A percentile compares a stretch with the other conserved stretches of the same genome.
Conservation (phyloP, 768 basidiomycete species). For the Suillus hirtellus region DNA sequence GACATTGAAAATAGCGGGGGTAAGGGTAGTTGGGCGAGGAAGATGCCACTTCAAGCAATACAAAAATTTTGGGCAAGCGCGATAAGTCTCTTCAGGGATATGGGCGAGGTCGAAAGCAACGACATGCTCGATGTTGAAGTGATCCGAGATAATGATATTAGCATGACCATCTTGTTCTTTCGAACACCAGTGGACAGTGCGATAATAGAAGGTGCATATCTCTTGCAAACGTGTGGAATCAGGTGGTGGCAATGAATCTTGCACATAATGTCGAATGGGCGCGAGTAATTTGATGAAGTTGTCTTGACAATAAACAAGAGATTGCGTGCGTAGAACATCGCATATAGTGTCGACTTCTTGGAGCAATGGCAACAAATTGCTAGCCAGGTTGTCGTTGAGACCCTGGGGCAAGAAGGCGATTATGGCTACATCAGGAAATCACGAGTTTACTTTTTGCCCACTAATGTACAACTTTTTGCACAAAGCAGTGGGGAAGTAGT, state of each 20-base stretch:
- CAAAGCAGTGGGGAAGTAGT: no score
- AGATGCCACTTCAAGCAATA: neutral
- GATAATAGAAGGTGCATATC: neutral
- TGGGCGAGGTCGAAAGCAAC: neutral
- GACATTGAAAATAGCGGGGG: neutral
- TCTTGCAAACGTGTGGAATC: neutral
- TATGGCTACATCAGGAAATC: no score
- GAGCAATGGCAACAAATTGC: neutral
- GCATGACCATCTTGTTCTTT: neutral
- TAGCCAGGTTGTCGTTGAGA: neutral
- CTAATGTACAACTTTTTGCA: no score
- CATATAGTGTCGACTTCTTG: neutral
- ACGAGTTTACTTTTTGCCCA: no score
- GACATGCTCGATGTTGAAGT: neutral
- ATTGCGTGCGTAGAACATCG: neutral
- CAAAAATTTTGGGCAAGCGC: neutral
- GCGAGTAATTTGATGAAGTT: neutral
- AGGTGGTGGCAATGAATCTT: neutral
- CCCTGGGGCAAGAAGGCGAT: slow-evolving; percentile 8
- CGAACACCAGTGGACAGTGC: neutral
- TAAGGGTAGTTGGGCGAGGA: neutral
- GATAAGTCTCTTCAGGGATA: neutral
- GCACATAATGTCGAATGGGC: neutral
- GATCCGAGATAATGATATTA: neutral
- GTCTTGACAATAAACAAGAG: neutral